Percentiles rank a stretch among this genome's conserved stretches.
Evolutionary conservation across 306 rosid genomes (phyloP).

Genomic region (Inga leiocalycina): DNA sequence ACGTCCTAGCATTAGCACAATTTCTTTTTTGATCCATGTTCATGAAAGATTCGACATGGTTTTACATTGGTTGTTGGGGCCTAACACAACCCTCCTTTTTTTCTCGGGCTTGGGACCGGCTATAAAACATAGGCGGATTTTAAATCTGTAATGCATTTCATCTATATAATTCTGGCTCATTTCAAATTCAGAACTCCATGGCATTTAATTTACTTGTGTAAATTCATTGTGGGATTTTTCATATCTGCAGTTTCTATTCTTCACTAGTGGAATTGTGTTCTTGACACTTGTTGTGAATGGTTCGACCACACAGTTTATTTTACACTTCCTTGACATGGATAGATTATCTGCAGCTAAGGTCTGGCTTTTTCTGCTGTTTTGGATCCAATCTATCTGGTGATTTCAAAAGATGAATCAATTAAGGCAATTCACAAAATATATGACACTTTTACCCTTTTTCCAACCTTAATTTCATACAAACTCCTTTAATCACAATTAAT

Average conservation of each 20-base stretch:
- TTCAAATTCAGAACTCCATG: constrained; percentile 19
- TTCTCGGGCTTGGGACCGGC: too few relatives aligned
- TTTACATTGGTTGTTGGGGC: too few relatives aligned
- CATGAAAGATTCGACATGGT: too few relatives aligned
- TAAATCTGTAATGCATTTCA: constrained; percentile 15
- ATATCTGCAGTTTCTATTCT: constrained; percentile 80
- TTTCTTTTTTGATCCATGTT: too few relatives aligned
- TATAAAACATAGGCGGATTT: too few relatives aligned
- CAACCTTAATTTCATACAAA: too few relatives aligned
- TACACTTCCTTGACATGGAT: constrained; percentile 67
- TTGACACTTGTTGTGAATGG: constrained; percentile 92
- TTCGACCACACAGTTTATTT: constrained; percentile 85
- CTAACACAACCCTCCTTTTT: too few relatives aligned
- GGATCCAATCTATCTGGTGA: background rate
- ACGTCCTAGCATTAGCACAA: too few relatives aligned
- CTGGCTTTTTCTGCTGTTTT: constrained; percentile 34
- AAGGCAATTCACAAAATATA: too few relatives aligned
- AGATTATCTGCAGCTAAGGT: constrained; percentile 86
- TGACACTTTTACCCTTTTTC: too few relatives aligned
- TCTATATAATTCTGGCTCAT: background rate
- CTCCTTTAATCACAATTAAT: too few relatives aligned
- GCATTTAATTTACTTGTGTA: constrained; percentile 18
- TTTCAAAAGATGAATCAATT: constrained; percentile 19
- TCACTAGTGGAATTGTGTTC: constrained; percentile 94
- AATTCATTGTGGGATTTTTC: constrained; percentile 24